Evolutionary conservation across 225 moss, liverwort and hornwort species (phyloP).

Genomic region (Climacium dendroides): DNA sequence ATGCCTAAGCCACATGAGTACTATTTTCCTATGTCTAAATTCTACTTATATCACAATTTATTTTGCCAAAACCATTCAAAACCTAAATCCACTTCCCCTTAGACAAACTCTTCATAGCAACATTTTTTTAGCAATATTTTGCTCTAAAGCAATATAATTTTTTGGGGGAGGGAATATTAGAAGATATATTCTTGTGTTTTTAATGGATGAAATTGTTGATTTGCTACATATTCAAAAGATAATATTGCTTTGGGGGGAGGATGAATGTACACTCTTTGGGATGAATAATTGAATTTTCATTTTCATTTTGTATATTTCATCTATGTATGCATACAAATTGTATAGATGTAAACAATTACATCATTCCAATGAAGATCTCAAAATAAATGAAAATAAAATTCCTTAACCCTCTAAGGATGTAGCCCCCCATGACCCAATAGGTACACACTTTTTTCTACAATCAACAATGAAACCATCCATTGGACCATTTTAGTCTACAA

Average conservation of each 20-base stretch:
- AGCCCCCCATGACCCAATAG: no score
- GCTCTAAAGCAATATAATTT: neutral
- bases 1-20: no score
- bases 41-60: neutral
- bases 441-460: no score
- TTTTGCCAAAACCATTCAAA: neutral
- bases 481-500: no score
- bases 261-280: neutral
- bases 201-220: neutral
- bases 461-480: no score
- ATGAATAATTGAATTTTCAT: neutral
- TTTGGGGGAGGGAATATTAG: neutral
- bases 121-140: neutral
- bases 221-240: neutral
- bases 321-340: neutral
- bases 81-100: neutral
- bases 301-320: fast-evolving
- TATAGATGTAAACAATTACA: neutral
- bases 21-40: no score
- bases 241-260: neutral
- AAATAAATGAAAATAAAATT: neutral
- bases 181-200: fast-evolving
- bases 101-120: fast-evolving
- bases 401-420: no score
- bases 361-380: neutral